Evolutionary conservation across 2,329 filamentous ascomycete species (phyloP), one percentile per base, ranked within the genome.

Genomic region (Ceratocystis papillata): DNA sequence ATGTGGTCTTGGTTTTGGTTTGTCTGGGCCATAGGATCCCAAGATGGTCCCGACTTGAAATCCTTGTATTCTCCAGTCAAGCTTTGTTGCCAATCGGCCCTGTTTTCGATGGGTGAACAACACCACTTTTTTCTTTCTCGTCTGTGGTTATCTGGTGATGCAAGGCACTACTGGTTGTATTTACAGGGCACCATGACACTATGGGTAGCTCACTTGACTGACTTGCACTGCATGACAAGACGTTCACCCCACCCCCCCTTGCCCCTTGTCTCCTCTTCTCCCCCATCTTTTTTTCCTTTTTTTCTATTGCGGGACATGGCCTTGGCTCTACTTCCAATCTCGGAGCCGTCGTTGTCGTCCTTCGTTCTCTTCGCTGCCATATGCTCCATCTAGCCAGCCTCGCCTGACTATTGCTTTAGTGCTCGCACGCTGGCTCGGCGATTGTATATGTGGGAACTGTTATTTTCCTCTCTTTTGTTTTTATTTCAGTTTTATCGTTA

Each of bases 401-500:
- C 25, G 50, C 12, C 12, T 25, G 50, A 25, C 69, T 82, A 83
- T 73, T 77, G 83, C 70, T 17, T 45, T 28, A 20, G 20, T 55
- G 25, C 50, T 55, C 25, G 28, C 20, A 17, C 50, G 50, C 28
- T 55, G 50, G 50, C 50, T 55, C 22, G 50, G 50, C 25, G 50
- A 17, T 30, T 30, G 12, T 25, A 25, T 55, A 20, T 41, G 57
- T 41, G 28, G 41, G 59, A 10, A 17, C 20, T 37, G 33, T 25
- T 15, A 45, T 62, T 45, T 46, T 25, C 10, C 33, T 62, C 20
- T 62, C 20, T 30, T 44, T 62, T 6, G 15, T 25, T 48, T 44
- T 63, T 20, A n/a, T 48, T 48, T 22, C 20, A 7, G 17, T 48
- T 48, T 48, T 48, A n/a, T 48, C 20, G 17, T 48, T 48, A n/a